These are phyloP conservation scores for Colletotrichum sp. DNA, from an alignment of 2,329 filamentous ascomycete genomes.

Conservation along the genomic window DNA sequence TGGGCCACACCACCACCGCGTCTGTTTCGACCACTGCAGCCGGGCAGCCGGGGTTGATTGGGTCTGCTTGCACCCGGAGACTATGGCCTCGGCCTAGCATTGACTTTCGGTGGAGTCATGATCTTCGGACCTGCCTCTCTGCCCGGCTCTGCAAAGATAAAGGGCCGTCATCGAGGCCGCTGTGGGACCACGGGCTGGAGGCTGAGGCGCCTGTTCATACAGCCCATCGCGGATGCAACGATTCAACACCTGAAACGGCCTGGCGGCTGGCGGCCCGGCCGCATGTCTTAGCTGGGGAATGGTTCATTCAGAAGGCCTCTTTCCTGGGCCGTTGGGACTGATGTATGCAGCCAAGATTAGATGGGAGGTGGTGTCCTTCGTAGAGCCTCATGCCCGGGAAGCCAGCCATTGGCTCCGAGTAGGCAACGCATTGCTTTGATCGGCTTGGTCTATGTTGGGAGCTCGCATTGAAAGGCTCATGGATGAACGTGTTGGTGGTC, in stretches of 20 bases:
- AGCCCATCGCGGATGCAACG: background rate
- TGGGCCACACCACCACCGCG: background rate
- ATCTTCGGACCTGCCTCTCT: background rate
- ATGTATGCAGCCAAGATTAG: background rate
- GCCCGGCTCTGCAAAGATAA: background rate
- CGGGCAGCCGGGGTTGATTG: constrained; percentile 1
- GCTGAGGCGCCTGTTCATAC: constrained; percentile 21
- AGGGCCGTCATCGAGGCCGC: background rate
- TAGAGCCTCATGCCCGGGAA: background rate
- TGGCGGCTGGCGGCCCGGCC: constrained; percentile 12
- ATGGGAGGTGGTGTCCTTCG: background rate
- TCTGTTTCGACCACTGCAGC: background rate
- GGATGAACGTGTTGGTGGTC: background rate
- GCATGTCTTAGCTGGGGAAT: background rate
- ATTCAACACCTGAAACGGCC: constrained; percentile 12
- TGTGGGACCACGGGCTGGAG: background rate
- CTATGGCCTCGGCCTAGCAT: background rate
- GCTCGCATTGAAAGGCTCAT: background rate
- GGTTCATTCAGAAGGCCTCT: background rate
- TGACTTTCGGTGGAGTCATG: background rate
- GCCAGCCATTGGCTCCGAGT: background rate
- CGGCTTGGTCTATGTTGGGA: background rate
- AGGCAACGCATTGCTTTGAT: background rate
- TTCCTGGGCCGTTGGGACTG: background rate
- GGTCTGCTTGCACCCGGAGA: constrained; percentile 6